phyloP scores from a whole-genome alignment of 164 flowering plant species.

The Tetracentron sinense region DNA sequence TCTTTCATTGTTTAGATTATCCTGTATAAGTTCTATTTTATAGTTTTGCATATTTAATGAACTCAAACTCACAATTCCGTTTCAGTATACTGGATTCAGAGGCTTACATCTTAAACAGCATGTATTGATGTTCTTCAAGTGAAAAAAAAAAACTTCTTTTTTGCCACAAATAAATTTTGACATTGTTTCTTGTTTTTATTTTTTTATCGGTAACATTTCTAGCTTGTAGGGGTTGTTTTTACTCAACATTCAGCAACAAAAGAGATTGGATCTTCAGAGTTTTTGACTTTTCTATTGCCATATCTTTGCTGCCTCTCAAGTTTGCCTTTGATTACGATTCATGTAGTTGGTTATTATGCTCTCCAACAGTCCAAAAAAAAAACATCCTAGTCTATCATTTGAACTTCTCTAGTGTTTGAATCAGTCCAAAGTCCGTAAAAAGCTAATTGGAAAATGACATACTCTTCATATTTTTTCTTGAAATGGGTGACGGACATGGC shows the following conservation, averaged over 20 bases:
- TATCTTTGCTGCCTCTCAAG: background rate
- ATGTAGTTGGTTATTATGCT: too few species aligned
- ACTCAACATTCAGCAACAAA: background rate
- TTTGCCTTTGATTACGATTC: too few species aligned
- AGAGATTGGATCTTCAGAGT: background rate
- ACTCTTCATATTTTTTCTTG: conserved; percentile 99
- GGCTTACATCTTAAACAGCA: too few species aligned
- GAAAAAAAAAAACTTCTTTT: too few species aligned
- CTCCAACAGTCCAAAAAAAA: too few species aligned
- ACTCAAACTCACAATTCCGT: too few species aligned
- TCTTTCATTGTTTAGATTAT: background rate
- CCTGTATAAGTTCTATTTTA: background rate
- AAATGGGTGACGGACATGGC: conserved; percentile 94
- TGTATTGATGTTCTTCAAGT: too few species aligned
- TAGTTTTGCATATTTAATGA: background rate
- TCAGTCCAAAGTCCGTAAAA: too few species aligned
- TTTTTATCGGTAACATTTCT: too few species aligned
- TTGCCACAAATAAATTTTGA: background rate
- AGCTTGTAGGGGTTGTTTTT: background rate
- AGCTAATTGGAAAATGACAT: conserved; percentile 31
- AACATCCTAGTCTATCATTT: too few species aligned
- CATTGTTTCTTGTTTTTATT: background rate
- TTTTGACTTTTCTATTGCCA: background rate
- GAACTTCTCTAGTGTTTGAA: too few species aligned
- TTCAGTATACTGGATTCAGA: too few species aligned